Conservation (phyloP, 179 eudicot species). For the Actinidia arguta region DNA sequence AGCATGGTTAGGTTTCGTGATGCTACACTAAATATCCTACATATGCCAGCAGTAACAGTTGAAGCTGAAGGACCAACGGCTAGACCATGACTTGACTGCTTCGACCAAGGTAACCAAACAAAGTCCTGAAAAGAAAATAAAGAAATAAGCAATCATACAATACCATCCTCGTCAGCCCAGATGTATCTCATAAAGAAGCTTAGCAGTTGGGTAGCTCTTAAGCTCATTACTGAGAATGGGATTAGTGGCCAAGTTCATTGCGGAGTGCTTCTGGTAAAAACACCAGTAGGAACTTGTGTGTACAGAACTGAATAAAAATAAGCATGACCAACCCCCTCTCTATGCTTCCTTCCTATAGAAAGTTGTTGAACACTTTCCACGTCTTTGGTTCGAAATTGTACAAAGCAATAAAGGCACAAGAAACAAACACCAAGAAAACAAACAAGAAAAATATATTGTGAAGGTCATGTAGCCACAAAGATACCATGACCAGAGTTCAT, state of each 20-base stretch:
- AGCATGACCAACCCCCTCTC: constrained; percentile 73
- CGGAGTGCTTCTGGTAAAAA: constrained; percentile 89
- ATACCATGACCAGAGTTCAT: too few species aligned
- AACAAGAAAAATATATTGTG: too few species aligned
- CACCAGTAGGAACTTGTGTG: constrained; percentile 70
- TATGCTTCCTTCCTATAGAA: constrained; percentile 79
- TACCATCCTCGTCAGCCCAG: constrained; percentile 3
- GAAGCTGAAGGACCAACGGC: constrained; percentile 61
- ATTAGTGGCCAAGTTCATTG: constrained; percentile 91
- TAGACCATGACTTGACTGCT: constrained; percentile 62
- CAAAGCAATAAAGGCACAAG: constrained; percentile 11
- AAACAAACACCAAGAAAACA: not conserved
- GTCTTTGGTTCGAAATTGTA: constrained; percentile 79
- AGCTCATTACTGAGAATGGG: constrained; percentile 90
- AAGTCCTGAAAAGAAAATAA: constrained; percentile 65
- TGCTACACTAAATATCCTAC: constrained; percentile 52
- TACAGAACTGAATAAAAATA: constrained; percentile 74
- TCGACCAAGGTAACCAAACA: constrained; percentile 91
- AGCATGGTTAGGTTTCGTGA: constrained; percentile 59
- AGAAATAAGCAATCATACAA: constrained; percentile 10
- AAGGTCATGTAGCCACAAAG: too few species aligned
- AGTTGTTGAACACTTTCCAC: constrained; percentile 86
- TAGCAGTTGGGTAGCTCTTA: too few species aligned
- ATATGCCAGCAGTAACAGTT: constrained; percentile 50
- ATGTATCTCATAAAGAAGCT: constrained; percentile 91